Evolutionary conservation across 257 asterid genomes (phyloP), one percentile per base, ranked within the genome.

Genomic region (Gentiana macrophylla): DNA sequence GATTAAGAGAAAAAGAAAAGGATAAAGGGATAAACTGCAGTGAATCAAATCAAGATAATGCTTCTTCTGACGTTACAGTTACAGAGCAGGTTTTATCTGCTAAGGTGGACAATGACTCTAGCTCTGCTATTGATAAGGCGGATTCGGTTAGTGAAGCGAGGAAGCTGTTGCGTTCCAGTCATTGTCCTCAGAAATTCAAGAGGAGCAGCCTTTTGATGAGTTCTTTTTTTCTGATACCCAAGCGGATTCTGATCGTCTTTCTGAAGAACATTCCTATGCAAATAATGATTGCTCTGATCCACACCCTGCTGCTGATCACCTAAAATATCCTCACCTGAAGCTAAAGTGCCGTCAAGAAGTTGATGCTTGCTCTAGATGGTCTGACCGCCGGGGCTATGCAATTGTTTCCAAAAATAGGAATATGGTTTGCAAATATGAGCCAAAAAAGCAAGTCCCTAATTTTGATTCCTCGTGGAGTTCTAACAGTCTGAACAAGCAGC

Each of bases 1-100:
- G 97, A 69, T 72, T 88, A 62, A 80, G 84, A 73, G 95, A 76
- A 65, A 87, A 76, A 68, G 99, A 85, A 64, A 90, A 65, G 72
- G 80, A 71, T 62, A 77, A 66, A 66, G 97, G 85, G 67, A 88
- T 74, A 69, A 83, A 74, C 62, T 55, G 67, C 67, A 65, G 72
- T 12, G 76, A 74, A 47, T 55, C 83, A 67, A 74, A 60, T 68
- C 60, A 69, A 46, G 71, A 71, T 66, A 52, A 73, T 49, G 72
- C 35, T 67, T 68, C 56, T 24, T 37, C 74, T 61, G 84, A 74
- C 66, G 70, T 56, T 73, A 52, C 3, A 35, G 0, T 5, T 35
- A 33, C 63, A 47, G 70, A 80, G 62, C 76, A 55, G 75, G 83
- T 69, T 61, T 57, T 74, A 62, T 53, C 77, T 43, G 57, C 68